Conservation (phyloP, 257 asterid species). For the Solanum lycopersicoides region DNA sequence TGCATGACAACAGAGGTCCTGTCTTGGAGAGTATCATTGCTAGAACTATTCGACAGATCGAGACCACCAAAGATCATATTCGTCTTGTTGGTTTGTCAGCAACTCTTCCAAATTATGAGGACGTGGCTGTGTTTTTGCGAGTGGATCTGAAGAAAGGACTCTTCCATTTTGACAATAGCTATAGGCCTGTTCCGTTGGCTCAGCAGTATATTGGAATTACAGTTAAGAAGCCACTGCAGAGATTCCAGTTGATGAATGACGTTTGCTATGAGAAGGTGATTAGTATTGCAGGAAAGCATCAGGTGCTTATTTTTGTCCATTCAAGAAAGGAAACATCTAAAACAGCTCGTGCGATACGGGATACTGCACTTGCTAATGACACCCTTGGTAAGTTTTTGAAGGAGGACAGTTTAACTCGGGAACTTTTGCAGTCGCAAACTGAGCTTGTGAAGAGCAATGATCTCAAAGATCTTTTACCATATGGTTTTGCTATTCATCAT, state of each 20-base stretch:
- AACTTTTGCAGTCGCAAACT: slow-evolving; percentile 26
- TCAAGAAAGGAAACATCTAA: slow-evolving; percentile 37
- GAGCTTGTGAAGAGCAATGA: slow-evolving; percentile 42
- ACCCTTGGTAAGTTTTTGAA: slow-evolving; percentile 30
- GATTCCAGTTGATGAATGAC: slow-evolving; percentile 40
- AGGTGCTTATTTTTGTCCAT: slow-evolving; percentile 34
- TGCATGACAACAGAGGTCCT: slow-evolving; percentile 37
- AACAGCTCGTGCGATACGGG: slow-evolving; percentile 37
- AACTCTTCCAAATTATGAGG: slow-evolving; percentile 34
- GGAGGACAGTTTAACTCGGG: slow-evolving; percentile 31
- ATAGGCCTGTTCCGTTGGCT: slow-evolving; percentile 33
- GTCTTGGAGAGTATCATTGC: slow-evolving; percentile 37
- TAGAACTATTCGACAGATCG: slow-evolving; percentile 33
- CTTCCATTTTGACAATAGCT: slow-evolving; percentile 34
- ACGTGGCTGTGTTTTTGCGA: slow-evolving; percentile 31
- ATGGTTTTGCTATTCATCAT: slow-evolving; percentile 39
- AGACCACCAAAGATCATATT: slow-evolving; percentile 34
- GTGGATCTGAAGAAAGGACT: slow-evolving; percentile 33
- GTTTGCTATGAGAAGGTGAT: slow-evolving; percentile 37
- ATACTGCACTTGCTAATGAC: slow-evolving; percentile 32
- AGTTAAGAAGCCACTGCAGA: slow-evolving; percentile 33
- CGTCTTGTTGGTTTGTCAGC: slow-evolving; percentile 39
- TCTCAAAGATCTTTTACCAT: slow-evolving; percentile 30
- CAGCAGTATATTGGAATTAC: slow-evolving; percentile 34
- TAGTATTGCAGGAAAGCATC: slow-evolving; percentile 30